These are phyloP conservation scores for Elsinoe arachidis DNA, from an alignment of 2,329 filamentous ascomycete species.

Conservation along the genomic window DNA sequence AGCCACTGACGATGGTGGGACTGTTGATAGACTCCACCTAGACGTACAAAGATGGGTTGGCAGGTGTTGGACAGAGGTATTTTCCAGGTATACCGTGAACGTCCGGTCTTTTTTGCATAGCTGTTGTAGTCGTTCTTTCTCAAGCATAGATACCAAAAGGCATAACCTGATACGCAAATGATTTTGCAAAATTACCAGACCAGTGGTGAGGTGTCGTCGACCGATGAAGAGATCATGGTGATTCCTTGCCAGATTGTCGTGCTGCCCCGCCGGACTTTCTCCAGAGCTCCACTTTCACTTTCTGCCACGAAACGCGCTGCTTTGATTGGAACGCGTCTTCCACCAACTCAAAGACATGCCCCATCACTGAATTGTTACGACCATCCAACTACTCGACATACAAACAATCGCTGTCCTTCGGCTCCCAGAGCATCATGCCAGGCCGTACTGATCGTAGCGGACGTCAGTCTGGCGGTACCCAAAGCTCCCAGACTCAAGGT, in stretches of 20 bases:
- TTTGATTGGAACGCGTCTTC: slow-evolving; percentile 12
- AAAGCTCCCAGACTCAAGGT: not conserved
- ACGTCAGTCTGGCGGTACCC: not conserved
- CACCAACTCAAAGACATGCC: no score
- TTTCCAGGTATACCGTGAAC: not conserved
- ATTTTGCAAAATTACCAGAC: not conserved
- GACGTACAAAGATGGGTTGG: not conserved
- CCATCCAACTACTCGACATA: no score
- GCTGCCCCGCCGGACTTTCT: not conserved
- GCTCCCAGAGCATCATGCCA: not conserved
- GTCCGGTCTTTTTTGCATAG: slow-evolving; percentile 2
- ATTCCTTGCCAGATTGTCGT: no score
- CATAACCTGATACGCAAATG: not conserved
- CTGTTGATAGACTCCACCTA: slow-evolving; percentile 8
- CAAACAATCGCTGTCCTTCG: not conserved
- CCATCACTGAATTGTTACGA: no score
- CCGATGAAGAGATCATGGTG: no score
- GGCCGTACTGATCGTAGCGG: not conserved
- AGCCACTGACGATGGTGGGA: not conserved
- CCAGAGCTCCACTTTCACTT: not conserved
- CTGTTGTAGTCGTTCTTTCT: not conserved
- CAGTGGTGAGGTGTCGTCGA: no score
- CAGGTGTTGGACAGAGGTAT: not conserved
- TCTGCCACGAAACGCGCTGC: not conserved
- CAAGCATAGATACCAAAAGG: slow-evolving; percentile 11